A percentile compares a stretch with the other conserved stretches of the same genome.
phyloP scores from a whole-genome alignment of 2,329 filamentous ascomycete genomes.

The Zymoseptoria pseudotritici region DNA sequence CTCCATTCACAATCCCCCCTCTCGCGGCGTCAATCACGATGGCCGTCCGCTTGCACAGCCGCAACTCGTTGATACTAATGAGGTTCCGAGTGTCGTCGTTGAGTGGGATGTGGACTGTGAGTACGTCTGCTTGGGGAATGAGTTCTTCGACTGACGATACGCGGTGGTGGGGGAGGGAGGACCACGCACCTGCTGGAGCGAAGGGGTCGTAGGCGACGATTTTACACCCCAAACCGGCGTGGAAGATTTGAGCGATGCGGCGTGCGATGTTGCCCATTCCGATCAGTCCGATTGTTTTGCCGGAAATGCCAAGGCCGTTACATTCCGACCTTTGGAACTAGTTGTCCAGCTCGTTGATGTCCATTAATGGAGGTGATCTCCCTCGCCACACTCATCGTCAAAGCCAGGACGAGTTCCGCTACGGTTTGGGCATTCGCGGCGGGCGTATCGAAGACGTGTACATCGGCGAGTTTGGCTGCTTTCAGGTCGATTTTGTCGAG shows the following conservation, averaged over 20 bases:
- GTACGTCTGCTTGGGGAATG: conserved; percentile 26
- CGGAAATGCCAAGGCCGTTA: conserved; percentile 30
- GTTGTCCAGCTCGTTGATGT: conserved; percentile 16
- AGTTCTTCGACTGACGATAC: conserved; percentile 22
- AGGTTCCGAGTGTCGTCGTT: conserved; percentile 23
- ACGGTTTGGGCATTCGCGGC: conserved; percentile 35
- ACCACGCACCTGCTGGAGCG: conserved; percentile 17
- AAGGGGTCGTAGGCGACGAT: conserved; percentile 32
- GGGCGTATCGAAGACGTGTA: conserved; percentile 44
- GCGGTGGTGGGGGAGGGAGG: conserved; percentile 20
- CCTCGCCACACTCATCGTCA: conserved; percentile 26
- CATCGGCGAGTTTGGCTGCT: conserved; percentile 33
- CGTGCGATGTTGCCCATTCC: conserved; percentile 34
- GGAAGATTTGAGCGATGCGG: conserved; percentile 28
- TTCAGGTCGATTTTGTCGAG: conserved; percentile 41
- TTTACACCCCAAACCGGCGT: conserved; percentile 21
- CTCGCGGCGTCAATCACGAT: conserved; percentile 28
- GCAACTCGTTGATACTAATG: conserved; percentile 24
- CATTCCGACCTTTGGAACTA: conserved; percentile 38
- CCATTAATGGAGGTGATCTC: conserved; percentile 26
- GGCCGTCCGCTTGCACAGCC: conserved; percentile 21
- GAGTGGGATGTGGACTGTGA: conserved; percentile 30
- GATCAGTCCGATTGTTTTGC: conserved; percentile 31
- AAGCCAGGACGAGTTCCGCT: conserved; percentile 28
- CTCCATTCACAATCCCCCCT: conserved; percentile 28